phyloP scores from a whole-genome alignment of 2,329 filamentous ascomycete species.

The Nigrograna mackinnonii region DNA sequence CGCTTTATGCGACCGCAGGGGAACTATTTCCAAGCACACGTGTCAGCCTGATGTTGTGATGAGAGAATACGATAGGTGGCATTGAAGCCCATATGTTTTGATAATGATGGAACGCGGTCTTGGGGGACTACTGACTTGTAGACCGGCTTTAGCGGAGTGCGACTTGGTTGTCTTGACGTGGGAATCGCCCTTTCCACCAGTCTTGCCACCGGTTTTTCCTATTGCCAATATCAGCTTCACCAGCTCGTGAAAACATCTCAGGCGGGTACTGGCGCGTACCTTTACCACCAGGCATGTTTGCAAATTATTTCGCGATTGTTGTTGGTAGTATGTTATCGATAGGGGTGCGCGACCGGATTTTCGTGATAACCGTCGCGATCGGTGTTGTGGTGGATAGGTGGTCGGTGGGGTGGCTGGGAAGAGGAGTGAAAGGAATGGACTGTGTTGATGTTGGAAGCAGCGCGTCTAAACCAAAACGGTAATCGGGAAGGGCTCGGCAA shows the following conservation, averaged over 20 bases:
- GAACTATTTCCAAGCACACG: constrained; percentile 64
- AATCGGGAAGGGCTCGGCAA: too few relatives aligned
- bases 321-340: constrained; percentile 26
- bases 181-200: constrained; percentile 76
- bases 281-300: constrained; percentile 80
- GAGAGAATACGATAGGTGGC: constrained; percentile 2
- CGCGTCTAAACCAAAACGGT: constrained; percentile 1
- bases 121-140: constrained; percentile 73
- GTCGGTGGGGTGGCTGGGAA: constrained; percentile 35
- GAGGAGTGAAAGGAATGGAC: constrained; percentile 27
- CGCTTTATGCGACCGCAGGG: constrained; percentile 99
- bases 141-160: constrained; percentile 90
- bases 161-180: constrained; percentile 89
- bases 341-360: constrained; percentile 34
- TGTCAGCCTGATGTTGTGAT: constrained; percentile 28
- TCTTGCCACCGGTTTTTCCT: constrained; percentile 78
- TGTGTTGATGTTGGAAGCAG: constrained; percentile 16
- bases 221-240: constrained; percentile 23
- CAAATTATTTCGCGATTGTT: constrained; percentile 20
- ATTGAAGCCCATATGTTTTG: neutral
- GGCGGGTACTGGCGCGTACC: constrained; percentile 65
- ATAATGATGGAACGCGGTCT: neutral
- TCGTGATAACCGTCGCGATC: constrained; percentile 20
- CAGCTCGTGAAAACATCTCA: constrained; percentile 13
- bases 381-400: constrained; percentile 33